Percentiles rank a stretch among this genome's conserved stretches.
phyloP scores from a whole-genome alignment of 2,329 filamentous ascomycete genomes.

The Penicillium polonicum region DNA sequence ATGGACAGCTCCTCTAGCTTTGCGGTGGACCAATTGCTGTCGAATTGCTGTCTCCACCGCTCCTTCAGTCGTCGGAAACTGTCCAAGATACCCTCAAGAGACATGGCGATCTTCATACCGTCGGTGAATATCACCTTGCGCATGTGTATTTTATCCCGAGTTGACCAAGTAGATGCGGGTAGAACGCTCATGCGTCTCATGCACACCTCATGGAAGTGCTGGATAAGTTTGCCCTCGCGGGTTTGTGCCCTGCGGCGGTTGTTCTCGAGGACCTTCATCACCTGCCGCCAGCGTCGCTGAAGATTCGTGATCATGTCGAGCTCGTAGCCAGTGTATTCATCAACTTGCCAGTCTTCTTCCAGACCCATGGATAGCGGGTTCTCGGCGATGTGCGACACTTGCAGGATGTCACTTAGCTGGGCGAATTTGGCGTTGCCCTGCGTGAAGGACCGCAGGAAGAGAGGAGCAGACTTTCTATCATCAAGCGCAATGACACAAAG shows the following conservation, averaged over 20 bases:
- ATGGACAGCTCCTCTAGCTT: conserved; percentile 12
- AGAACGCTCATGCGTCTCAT: not conserved
- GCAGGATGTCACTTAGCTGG: conserved; percentile 5
- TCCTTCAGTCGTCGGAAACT: conserved; percentile 3
- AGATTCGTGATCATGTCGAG: conserved; percentile 6
- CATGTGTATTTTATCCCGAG: conserved; percentile 6
- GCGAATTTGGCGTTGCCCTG: not conserved
- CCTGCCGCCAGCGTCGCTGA: conserved; percentile 15
- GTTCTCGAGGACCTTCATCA: conserved; percentile 1
- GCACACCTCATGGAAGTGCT: conserved; percentile 1
- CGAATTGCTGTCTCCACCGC: conserved; percentile 3
- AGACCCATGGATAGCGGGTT: not conserved
- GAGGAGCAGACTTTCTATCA: conserved; percentile 5
- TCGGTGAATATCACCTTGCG: conserved; percentile 16
- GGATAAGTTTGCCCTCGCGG: not conserved
- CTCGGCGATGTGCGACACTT: not conserved
- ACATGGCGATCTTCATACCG: conserved; percentile 4
- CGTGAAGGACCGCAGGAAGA: conserved; percentile 1
- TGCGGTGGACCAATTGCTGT: not conserved
- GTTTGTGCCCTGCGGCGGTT: not conserved
- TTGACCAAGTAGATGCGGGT: not conserved
- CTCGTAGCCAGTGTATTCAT: conserved; percentile 9
- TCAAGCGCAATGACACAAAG: conserved; percentile 15
- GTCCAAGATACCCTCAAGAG: not conserved
- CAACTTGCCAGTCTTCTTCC: not conserved